Conservation (phyloP, 2,329 filamentous ascomycete genomes). For the Aspergillus vadensis region DNA sequence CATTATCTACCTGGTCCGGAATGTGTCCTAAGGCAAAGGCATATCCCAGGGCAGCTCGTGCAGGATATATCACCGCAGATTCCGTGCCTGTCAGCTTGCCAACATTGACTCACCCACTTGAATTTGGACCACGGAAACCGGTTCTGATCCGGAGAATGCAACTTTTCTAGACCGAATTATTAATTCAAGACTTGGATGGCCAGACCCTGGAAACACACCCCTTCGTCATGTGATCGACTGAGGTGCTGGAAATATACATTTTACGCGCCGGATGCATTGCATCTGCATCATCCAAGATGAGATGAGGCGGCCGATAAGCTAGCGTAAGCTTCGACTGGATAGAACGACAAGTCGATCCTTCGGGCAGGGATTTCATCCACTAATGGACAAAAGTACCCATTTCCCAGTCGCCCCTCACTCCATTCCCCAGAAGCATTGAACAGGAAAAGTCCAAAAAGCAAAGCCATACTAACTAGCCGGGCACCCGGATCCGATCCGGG, state of each 20-base stretch:
- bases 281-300: conserved; percentile 8
- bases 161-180: not conserved
- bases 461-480: not conserved
- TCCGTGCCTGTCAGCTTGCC: not conserved
- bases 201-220: not conserved
- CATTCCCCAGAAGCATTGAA: not conserved
- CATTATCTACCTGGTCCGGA: not conserved
- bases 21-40: not conserved
- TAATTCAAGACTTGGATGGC: not conserved
- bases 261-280: not conserved
- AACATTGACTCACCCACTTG: not conserved
- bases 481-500: not conserved
- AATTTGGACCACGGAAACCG: not conserved
- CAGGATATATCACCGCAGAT: not conserved
- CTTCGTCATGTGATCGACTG: not conserved
- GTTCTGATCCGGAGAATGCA: not conserved
- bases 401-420: not conserved
- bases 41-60: not conserved
- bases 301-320: conserved; percentile 16
- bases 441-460: not conserved
- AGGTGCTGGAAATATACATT: not conserved
- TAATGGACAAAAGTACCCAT: conserved; percentile 12
- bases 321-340: conserved; percentile 16
- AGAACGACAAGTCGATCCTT: conserved; percentile 12
- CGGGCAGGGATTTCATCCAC: not conserved